Conservation (phyloP, 495 filamentous ascomycete species). For the Aspergillus steynii region DNA sequence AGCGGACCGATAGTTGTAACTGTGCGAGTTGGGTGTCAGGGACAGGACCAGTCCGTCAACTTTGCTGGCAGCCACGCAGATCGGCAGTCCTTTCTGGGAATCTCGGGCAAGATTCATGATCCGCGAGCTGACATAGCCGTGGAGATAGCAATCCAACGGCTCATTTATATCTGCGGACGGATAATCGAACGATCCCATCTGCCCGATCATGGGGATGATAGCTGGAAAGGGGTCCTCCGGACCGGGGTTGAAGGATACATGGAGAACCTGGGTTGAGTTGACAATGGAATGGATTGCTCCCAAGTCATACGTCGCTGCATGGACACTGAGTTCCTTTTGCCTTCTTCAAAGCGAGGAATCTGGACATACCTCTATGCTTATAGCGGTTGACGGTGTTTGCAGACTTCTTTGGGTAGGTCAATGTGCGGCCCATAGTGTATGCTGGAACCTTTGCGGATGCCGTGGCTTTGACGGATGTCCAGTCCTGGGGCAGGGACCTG, state of each 20-base stretch:
- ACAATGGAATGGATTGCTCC: slow-evolving; percentile 77
- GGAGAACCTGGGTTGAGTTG: slow-evolving; percentile 72
- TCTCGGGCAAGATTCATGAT: slow-evolving; percentile 68
- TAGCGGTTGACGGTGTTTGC: slow-evolving; percentile 74
- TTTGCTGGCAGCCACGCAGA: slow-evolving; percentile 66
- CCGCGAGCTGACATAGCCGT: slow-evolving; percentile 82
- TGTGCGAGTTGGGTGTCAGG: slow-evolving; percentile 76
- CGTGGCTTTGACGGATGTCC: background rate
- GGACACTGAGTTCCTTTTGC: background rate
- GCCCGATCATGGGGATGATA: slow-evolving; percentile 86
- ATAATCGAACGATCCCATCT: slow-evolving; percentile 69
- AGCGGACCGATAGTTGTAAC: slow-evolving; percentile 87
- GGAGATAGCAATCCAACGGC: slow-evolving; percentile 77
- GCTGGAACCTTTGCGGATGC: background rate
- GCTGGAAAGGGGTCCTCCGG: slow-evolving; percentile 69
- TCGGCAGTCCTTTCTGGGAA: slow-evolving; percentile 56
- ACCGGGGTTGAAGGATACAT: slow-evolving; percentile 75
- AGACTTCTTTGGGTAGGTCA: slow-evolving; percentile 67
- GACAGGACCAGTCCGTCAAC: slow-evolving; percentile 76
- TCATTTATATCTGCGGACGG: slow-evolving; percentile 64
- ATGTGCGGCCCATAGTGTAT: slow-evolving; percentile 44
- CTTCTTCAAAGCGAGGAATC: background rate
- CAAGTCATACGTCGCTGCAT: slow-evolving; percentile 69
- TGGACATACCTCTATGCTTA: slow-evolving; percentile 58
- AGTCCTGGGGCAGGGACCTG: background rate